Conservation (phyloP, 2,329 filamentous ascomycete species). For the Monosporascus cannonballus region DNA sequence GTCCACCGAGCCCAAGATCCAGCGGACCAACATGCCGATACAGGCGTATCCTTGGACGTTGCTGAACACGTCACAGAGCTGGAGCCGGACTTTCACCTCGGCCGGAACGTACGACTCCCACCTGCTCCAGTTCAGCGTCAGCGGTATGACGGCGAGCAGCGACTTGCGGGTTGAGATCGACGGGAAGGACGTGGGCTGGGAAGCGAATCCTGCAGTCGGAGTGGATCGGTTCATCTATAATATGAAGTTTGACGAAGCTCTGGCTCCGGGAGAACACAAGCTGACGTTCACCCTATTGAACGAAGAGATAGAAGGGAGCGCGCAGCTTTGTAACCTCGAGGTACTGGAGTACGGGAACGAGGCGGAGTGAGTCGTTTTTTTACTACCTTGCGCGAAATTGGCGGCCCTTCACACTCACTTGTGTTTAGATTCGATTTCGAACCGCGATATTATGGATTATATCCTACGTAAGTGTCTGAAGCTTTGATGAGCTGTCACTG, state of each 20-base stretch:
- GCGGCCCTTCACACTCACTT: constrained; percentile 2
- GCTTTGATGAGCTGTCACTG: not conserved
- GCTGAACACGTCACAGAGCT: constrained; percentile 20
- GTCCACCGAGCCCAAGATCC: constrained; percentile 17
- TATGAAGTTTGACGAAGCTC: constrained; percentile 17
- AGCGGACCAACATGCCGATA: constrained; percentile 25
- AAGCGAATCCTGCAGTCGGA: constrained; percentile 19
- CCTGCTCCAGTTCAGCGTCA: constrained; percentile 23
- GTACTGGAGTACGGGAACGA: constrained; percentile 22
- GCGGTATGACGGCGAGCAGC: constrained; percentile 19
- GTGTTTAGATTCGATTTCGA: constrained; percentile 17
- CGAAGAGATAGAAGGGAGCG: constrained; percentile 19
- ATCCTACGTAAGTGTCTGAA: constrained; percentile 18
- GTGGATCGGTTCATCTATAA: constrained; percentile 25
- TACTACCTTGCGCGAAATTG: not conserved
- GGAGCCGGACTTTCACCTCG: constrained; percentile 20
- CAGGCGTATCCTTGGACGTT: constrained; percentile 27
- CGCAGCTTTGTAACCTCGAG: constrained; percentile 25
- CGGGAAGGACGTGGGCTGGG: constrained; percentile 23
- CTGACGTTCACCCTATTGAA: constrained; percentile 20
- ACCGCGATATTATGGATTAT: constrained; percentile 17
- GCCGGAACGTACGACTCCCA: constrained; percentile 21
- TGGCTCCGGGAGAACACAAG: constrained; percentile 19
- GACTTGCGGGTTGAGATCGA: constrained; percentile 23
- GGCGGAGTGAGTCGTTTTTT: constrained; percentile 12